Evolutionary conservation across 2,329 filamentous ascomycete genomes (phyloP), one percentile per base, ranked within the genome.

Genomic region (Penicillium sp.): DNA sequence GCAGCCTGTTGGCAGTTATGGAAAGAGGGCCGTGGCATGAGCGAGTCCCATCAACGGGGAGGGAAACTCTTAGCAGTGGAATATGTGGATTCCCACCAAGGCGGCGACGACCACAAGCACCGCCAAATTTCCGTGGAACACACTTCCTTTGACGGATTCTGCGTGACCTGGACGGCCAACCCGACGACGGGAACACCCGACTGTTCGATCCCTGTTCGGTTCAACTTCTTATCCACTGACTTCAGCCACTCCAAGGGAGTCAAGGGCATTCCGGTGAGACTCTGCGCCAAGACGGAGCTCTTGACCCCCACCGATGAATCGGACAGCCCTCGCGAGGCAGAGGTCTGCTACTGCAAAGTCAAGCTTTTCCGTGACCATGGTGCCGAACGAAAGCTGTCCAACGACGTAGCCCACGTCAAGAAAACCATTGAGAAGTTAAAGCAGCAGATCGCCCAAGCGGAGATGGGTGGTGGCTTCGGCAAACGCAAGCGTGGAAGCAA

Each of bases 181-280:
- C 69, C 80, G 34, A 49, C 62, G 37, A 84, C 83, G 42, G 83
- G 84, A 0, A 70, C 9, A 63, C 79, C 85, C 3, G 90, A 96
- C 60, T 93, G 90, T 66, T 87, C 83, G 42, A 82, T 98, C 47
- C 86, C 90, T 7, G 88, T 97, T 9, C 87, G 93, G 39, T 98
- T 97, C 77, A 98, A 98, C 72, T 98, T 98, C 65, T 76, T 98
- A 0, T 98, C 93, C 0, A 98, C 93, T 7, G 93, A 98, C 66
- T 98, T 97, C 66, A 97, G 91, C 67, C 93, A 97, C 65, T 97
- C 93, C 8, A 98, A 98, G 65, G 93, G 93, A 39, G 93, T 98
- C 42, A 98, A 97, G 70, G 93, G 93, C 33, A 96, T 97, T 55
- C 91, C 93, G 0, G 90, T 98, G 4, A 78, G 93, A 47, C 78